Conservation (phyloP, 768 basidiomycete genomes). For the Rhodotorula paludigena region DNA sequence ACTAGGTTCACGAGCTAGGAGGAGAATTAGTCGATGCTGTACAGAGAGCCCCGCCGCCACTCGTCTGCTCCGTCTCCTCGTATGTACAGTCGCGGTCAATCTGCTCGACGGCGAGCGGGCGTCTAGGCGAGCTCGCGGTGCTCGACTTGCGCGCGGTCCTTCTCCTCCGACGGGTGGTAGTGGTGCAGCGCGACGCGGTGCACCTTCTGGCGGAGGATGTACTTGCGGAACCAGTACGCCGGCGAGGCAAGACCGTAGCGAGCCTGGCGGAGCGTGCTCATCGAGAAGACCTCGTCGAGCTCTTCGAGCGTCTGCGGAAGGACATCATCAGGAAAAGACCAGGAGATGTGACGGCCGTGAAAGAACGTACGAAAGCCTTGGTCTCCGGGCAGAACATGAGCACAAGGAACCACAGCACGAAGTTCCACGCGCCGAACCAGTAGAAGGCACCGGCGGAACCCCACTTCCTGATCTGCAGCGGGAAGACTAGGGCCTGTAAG, state of each 20-base stretch:
- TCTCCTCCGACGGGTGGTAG: constrained; percentile 25
- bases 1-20: no score
- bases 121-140: constrained; percentile 25
- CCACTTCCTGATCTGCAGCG: neutral
- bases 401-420: constrained; percentile 5
- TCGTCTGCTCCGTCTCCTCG: no score
- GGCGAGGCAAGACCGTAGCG: constrained; percentile 23
- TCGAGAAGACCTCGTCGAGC: constrained; percentile 35
- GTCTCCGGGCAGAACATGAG: constrained; percentile 33
- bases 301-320: constrained; percentile 34
- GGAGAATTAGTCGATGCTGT: no score
- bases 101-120: no score
- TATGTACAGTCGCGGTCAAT: no score
- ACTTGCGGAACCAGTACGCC: constrained; percentile 14
- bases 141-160: constrained; percentile 21
- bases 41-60: no score
- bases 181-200: constrained; percentile 10
- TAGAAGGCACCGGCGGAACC: constrained; percentile 48
- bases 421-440: constrained; percentile 55
- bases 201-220: constrained; percentile 20
- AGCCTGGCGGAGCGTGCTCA: constrained; percentile 13
- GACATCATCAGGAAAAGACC: no score
- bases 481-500: constrained; percentile 49
- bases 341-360: no score
- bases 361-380: neutral